A percentile compares a stretch with the other conserved stretches of the same genome.
Evolutionary conservation across 2,329 filamentous ascomycete species (phyloP).

Genomic region (Colletotrichum sp.): DNA sequence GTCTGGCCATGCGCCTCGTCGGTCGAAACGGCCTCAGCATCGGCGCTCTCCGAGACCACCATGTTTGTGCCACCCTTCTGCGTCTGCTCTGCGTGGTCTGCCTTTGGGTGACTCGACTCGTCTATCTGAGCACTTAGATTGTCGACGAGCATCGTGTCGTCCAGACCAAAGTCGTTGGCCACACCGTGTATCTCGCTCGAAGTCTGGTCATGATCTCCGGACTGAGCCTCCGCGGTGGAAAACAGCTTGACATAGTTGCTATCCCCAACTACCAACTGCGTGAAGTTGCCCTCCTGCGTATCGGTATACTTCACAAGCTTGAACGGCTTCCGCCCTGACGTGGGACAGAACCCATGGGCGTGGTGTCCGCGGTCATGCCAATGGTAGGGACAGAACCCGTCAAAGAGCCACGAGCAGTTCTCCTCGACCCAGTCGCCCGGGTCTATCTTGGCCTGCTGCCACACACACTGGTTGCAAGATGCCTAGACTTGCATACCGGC

Average conservation of each 20-base stretch:
- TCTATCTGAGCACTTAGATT: no score
- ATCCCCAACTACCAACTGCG: not conserved
- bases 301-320: not conserved
- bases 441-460: not conserved
- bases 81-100: not conserved
- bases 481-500: not conserved
- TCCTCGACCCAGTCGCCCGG: not conserved
- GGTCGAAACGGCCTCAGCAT: not conserved
- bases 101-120: no score
- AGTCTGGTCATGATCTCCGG: not conserved
- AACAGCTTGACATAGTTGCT: not conserved
- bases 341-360: not conserved
- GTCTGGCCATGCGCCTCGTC: not conserved
- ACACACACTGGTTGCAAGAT: not conserved
- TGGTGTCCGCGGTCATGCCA: not conserved
- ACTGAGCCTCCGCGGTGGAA: not conserved
- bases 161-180: not conserved
- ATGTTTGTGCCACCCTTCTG: not conserved
- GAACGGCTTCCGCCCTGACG: not conserved
- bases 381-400: not conserved
- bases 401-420: not conserved
- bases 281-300: not conserved
- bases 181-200: not conserved
- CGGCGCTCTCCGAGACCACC: not conserved
- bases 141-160: not conserved